Conservation (phyloP, 176 grass and related monocot genomes). For the Rhipidocladum racemiflorum region DNA sequence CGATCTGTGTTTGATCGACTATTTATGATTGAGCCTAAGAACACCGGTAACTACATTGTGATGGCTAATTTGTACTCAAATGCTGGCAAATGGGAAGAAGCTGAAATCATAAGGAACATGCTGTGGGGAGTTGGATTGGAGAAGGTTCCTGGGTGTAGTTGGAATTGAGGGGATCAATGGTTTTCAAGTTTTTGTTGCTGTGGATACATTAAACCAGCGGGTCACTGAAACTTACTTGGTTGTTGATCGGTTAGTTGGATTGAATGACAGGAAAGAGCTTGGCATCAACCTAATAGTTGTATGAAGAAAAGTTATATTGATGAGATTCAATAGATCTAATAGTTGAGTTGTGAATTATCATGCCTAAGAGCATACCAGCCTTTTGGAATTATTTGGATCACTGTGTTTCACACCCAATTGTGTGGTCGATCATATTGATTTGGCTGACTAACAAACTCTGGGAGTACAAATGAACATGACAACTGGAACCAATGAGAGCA, state of each 20-base stretch:
- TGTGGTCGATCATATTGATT: constrained; percentile 34
- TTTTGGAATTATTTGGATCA: constrained; percentile 29
- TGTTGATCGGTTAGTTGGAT: constrained; percentile 28
- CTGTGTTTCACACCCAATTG: neutral
- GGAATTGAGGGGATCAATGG: constrained; percentile 46
- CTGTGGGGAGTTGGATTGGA: constrained; percentile 52
- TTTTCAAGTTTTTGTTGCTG: constrained; percentile 33
- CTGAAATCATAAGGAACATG: constrained; percentile 53
- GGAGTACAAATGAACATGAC: neutral
- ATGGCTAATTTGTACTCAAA: constrained; percentile 74
- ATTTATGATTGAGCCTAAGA: constrained; percentile 58
- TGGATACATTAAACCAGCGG: constrained; percentile 14
- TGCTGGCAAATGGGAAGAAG: constrained; percentile 68
- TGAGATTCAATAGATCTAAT: constrained; percentile 22
- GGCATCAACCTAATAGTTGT: constrained; percentile 26
- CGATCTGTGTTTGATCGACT: constrained; percentile 45
- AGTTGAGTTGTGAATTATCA: constrained; percentile 44
- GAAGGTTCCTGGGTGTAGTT: constrained; percentile 63
- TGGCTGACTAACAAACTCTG: constrained; percentile 34
- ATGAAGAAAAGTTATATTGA: constrained; percentile 29
- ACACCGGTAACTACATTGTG: constrained; percentile 62
- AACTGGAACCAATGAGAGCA: constrained; percentile 11
- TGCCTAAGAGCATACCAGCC: constrained; percentile 9
- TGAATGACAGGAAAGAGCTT: constrained; percentile 42
- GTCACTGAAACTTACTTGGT: constrained; percentile 10